phyloP scores from a whole-genome alignment of 1,284 basidiomycete genomes.

The Omphalotus olearius region DNA sequence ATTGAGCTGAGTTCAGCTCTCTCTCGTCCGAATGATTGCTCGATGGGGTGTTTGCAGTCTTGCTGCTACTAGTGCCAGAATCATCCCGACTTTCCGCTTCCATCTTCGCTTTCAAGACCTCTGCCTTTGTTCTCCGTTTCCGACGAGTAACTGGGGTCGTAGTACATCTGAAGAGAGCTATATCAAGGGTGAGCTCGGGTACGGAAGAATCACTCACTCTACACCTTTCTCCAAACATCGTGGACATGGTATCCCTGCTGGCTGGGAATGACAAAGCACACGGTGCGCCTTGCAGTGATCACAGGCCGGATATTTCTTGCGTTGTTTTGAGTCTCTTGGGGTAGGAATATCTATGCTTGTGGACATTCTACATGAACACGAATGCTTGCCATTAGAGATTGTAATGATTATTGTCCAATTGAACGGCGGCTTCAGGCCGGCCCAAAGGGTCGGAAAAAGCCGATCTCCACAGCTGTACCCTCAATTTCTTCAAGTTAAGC shows the following conservation, averaged over 20 bases:
- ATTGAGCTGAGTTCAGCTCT: background rate
- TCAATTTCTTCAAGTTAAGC: too few relatives aligned
- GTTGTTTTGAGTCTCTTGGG: too few relatives aligned
- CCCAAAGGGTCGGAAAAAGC: too few relatives aligned
- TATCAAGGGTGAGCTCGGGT: background rate
- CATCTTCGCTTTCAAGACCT: background rate
- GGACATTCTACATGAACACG: too few relatives aligned
- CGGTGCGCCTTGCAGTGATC: conserved; percentile 8
- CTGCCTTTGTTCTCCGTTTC: conserved; percentile 4
- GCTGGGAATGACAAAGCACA: conserved; percentile 8
- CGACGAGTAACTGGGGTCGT: background rate
- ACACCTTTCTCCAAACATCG: conserved; percentile 8
- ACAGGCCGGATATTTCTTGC: conserved; percentile 6
- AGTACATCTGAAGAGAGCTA: background rate
- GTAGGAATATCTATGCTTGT: too few relatives aligned
- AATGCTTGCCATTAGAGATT: too few relatives aligned
- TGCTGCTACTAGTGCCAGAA: too few relatives aligned
- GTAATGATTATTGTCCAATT: too few relatives aligned
- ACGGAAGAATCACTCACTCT: background rate
- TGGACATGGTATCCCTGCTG: conserved; percentile 5
- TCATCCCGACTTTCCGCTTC: background rate
- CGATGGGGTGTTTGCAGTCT: too few relatives aligned
- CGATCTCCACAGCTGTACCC: too few relatives aligned
- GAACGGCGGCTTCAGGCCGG: too few relatives aligned
- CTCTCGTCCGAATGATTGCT: too few relatives aligned